phyloP scores from a whole-genome alignment of 2,329 filamentous ascomycete species.

The Alternaria panax region DNA sequence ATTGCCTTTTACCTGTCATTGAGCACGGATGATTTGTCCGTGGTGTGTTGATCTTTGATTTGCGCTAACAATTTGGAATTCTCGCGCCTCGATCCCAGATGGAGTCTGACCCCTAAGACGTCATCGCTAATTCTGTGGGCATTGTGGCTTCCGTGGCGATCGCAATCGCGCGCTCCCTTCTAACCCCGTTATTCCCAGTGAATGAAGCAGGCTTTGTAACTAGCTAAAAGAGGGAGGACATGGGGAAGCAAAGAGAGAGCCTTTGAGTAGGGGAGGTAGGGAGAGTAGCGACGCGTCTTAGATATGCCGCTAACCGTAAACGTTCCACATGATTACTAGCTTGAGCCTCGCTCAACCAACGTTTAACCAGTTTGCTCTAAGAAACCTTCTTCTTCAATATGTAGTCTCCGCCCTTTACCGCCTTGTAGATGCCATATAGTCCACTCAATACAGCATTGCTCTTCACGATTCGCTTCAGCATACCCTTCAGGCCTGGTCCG shows the following conservation, averaged over 20 bases:
- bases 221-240: background rate
- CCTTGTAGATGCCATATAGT: constrained; percentile 50
- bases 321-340: background rate
- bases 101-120: constrained; percentile 6
- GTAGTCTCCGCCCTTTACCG: constrained; percentile 43
- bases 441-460: constrained; percentile 46
- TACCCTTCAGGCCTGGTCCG: constrained; percentile 29
- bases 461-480: constrained; percentile 33
- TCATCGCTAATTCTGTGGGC: constrained; percentile 6
- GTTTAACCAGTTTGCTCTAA: background rate
- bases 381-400: constrained; percentile 35
- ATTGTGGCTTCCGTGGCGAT: background rate
- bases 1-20: background rate
- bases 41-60: background rate
- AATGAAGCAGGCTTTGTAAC: background rate
- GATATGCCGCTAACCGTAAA: background rate
- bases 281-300: background rate
- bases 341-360: background rate
- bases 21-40: background rate
- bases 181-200: background rate
- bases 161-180: background rate
- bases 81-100: background rate
- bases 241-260: background rate
- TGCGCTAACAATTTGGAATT: constrained; percentile 5
- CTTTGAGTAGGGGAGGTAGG: background rate